Conservation (phyloP, 257 asterid genomes). For the Datura wrightii region DNA sequence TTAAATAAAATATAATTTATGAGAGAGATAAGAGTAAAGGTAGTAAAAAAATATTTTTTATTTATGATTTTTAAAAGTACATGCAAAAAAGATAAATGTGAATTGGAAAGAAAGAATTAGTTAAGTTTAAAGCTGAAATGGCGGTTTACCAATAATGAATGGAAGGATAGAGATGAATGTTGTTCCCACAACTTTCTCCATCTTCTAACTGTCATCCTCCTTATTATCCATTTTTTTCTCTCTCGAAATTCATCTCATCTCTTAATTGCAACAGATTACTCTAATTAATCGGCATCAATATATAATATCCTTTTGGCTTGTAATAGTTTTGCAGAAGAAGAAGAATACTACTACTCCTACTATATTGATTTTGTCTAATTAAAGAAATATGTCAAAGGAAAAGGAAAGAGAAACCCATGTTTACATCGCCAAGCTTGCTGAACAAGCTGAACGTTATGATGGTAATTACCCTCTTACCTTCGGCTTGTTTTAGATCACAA, state of each 20-base stretch:
- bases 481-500: background rate
- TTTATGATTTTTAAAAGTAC: too few species aligned
- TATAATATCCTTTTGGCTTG: background rate
- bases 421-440: background rate
- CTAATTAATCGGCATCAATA: background rate
- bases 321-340: background rate
- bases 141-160: background rate
- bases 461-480: background rate
- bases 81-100: too few species aligned
- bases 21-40: too few species aligned
- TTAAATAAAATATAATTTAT: too few species aligned
- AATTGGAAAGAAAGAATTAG: background rate
- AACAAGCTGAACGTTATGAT: conserved; percentile 23
- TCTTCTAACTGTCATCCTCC: background rate
- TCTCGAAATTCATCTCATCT: too few species aligned
- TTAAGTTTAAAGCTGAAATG: background rate
- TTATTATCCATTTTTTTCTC: background rate
- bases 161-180: background rate
- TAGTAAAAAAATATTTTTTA: too few species aligned
- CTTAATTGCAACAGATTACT: background rate
- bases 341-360: background rate
- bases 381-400: conserved; percentile 60
- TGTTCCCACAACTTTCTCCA: conserved; percentile 6
- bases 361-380: background rate
- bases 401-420: conserved; percentile 55